These are phyloP conservation scores for Phytophthora ramorum DNA, from an alignment of 352 stramenopile genomes.

Conservation along the genomic window DNA sequence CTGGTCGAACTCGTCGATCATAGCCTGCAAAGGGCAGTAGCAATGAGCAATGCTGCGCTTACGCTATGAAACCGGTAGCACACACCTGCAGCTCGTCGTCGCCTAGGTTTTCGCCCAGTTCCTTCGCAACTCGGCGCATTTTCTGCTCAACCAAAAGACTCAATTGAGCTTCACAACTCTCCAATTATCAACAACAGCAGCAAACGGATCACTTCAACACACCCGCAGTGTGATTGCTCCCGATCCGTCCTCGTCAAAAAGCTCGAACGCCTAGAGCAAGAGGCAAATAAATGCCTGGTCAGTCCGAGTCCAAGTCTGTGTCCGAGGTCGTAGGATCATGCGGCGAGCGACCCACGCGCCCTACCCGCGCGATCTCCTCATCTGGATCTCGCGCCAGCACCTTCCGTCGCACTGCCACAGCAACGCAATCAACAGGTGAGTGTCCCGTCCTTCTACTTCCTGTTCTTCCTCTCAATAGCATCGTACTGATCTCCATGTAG, in stretches of 20 bases:
- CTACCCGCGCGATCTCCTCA: slow-evolving; percentile 91
- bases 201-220: slow-evolving; percentile 9
- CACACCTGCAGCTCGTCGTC: slow-evolving; percentile 89
- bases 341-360: slow-evolving; percentile 23
- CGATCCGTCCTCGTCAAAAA: slow-evolving; percentile 94
- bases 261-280: slow-evolving; percentile 83
- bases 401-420: slow-evolving; percentile 72
- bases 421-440: slow-evolving; percentile 9
- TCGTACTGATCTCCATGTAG: slow-evolving; percentile 93
- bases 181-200: slow-evolving; percentile 19
- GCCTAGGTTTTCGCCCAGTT: slow-evolving; percentile 93
- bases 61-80: not conserved
- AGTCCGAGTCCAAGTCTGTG: slow-evolving; percentile 34
- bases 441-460: not conserved
- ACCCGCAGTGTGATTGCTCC: slow-evolving; percentile 90
- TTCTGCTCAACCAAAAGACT: slow-evolving; percentile 59
- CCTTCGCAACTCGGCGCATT: slow-evolving; percentile 92
- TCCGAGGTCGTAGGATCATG: slow-evolving; percentile 23
- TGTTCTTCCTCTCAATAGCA: not conserved
- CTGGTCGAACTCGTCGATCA: slow-evolving; percentile 96
- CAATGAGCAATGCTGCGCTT: not conserved
- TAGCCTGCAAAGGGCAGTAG: slow-evolving; percentile 59
- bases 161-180: slow-evolving; percentile 22
- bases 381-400: slow-evolving; percentile 89
- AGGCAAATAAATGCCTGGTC: slow-evolving; percentile 11